Percentiles rank a stretch among this genome's conserved stretches.
phyloP scores from a whole-genome alignment of 2,329 filamentous ascomycete genomes.

The Ophioceras dolichostomum region DNA sequence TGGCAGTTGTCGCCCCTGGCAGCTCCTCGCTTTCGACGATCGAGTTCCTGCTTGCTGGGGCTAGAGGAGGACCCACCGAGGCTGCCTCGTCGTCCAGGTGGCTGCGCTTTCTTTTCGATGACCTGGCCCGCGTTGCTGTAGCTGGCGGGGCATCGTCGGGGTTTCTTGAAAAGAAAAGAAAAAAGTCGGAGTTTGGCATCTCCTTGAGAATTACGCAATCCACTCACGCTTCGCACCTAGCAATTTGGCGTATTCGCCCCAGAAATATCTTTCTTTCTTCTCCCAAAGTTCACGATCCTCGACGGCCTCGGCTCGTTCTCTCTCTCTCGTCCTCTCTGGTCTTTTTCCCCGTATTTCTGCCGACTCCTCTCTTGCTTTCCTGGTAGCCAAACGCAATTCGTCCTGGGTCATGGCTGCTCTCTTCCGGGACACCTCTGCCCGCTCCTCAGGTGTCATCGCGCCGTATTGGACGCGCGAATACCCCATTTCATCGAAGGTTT shows the following conservation, averaged over 20 bases:
- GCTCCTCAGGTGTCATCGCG: neutral
- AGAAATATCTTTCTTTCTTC: neutral
- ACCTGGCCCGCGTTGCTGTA: neutral
- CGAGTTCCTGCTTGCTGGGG: too few species aligned
- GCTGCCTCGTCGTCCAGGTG: neutral
- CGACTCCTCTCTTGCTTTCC: neutral
- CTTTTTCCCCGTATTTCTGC: neutral
- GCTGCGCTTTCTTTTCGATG: neutral
- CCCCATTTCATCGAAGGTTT: neutral
- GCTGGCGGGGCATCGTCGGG: neutral
- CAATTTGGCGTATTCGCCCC: neutral
- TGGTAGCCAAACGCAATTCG: neutral
- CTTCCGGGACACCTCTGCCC: neutral
- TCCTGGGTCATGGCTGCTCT: neutral
- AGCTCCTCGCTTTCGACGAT: too few species aligned
- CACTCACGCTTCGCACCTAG: constrained; percentile 1
- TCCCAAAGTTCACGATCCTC: neutral
- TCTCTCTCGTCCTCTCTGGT: neutral
- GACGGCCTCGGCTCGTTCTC: neutral
- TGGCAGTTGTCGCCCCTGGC: too few species aligned
- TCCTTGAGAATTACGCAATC: neutral
- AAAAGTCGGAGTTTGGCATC: neutral
- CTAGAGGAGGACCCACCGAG: too few species aligned
- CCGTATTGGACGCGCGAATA: constrained; percentile 1
- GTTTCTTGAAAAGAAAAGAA: neutral